These are phyloP conservation scores for Penicillium corylophilum DNA, from an alignment of 2,329 filamentous ascomycete species.

Conservation along the genomic window DNA sequence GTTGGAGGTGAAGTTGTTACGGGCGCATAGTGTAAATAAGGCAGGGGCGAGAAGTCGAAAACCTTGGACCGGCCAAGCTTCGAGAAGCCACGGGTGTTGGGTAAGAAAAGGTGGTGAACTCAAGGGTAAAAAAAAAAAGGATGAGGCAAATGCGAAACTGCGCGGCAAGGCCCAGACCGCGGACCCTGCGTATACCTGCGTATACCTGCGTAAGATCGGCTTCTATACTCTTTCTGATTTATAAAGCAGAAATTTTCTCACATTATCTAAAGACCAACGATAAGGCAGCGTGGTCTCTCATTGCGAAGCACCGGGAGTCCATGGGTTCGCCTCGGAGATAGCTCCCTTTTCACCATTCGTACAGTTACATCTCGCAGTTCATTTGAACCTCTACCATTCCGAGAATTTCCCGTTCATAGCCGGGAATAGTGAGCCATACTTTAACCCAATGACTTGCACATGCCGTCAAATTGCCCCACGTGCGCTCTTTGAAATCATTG, in stretches of 20 bases:
- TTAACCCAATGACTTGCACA: neutral
- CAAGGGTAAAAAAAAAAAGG: conserved; percentile 11
- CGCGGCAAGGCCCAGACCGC: conserved; percentile 12
- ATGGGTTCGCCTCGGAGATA: neutral
- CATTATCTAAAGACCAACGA: neutral
- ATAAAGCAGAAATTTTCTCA: neutral
- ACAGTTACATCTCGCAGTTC: neutral
- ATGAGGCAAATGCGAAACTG: conserved; percentile 17
- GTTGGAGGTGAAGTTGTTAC: conserved; percentile 5
- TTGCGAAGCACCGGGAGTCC: neutral
- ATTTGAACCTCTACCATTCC: neutral
- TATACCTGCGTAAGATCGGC: neutral
- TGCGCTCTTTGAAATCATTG: neutral
- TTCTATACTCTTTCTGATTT: neutral
- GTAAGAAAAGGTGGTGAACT: conserved; percentile 14
- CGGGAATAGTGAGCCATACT: neutral
- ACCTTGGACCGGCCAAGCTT: conserved; percentile 25
- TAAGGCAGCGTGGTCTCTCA: neutral
- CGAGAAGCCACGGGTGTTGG: conserved; percentile 8
- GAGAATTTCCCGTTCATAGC: neutral
- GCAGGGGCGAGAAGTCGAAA: conserved; percentile 6
- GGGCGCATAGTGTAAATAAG: conserved; percentile 18
- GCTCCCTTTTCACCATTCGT: neutral
- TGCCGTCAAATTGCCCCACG: neutral
- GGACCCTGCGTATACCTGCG: neutral